Evolutionary conservation across 768 basidiomycete species (phyloP), one percentile per base, ranked within the genome.

Genomic region (Lepiota brunneoincarnata): DNA sequence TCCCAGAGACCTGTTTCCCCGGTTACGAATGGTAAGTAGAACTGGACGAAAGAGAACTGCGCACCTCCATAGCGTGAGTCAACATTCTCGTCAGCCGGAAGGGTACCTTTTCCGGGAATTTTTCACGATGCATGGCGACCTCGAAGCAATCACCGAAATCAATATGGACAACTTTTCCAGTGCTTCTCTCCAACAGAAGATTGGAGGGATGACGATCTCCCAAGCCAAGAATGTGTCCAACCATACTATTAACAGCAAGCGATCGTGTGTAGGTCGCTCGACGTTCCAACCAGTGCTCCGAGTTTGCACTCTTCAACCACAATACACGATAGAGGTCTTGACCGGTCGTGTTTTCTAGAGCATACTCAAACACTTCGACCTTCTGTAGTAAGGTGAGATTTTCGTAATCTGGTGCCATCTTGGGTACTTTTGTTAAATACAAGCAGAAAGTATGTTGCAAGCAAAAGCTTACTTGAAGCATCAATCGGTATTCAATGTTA

Each of bases 381-480:
- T 99, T 99, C 68, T 99, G 96, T 46, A 99, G 80, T 4, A 98
- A 75, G 26, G 89, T 93, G 26, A 98, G 75, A 63, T 87, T 91
- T 69, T 98, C 96, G 69, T 98, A 99, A 65, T 98, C 96, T 9
- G 97, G 96, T 7, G 97, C 97, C 96, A 98, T 98, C 94, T 98
- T 60, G 21, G 10, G n/a, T 14, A 21, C 7, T 9, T 31, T 43
- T 36, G 50, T 58, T 28, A 57, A 51, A 44, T 24, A 49, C 40
- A 37, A 39, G 18, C 45, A 18, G 31, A 17, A n/a, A 44, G 31
- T 7, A 6, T 18, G n/a, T 4, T 11, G 42, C 12, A 12, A 23
- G 42, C 12, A 12, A 23, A 35, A n/a, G 59, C 75, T 58, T 54
- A 90, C 93, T 79, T 99, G 97, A 6, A 98, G 83, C 90, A 99